Conservation (phyloP, 352 stramenopile species). For the Globisporangium mamillatum region DNA sequence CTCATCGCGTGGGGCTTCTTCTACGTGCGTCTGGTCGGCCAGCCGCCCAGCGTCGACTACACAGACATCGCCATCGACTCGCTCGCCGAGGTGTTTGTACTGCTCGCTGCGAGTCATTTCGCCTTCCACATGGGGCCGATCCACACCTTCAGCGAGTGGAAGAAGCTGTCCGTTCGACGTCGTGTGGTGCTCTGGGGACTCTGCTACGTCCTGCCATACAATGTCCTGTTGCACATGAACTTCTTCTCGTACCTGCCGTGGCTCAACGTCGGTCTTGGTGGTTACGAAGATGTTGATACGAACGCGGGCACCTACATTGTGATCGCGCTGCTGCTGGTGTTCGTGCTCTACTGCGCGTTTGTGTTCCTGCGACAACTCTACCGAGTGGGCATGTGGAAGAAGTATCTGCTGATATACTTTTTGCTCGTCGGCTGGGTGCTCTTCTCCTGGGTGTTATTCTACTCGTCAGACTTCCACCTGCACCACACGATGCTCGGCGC, state of each 20-base stretch:
- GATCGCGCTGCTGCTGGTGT: constrained; percentile 33
- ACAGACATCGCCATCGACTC: constrained; percentile 38
- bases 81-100: constrained; percentile 60
- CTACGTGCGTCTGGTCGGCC: constrained; percentile 64
- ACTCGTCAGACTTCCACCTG: constrained; percentile 61
- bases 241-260: constrained; percentile 68
- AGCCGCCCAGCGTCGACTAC: constrained; percentile 64
- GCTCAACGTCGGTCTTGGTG: constrained; percentile 71
- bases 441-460: constrained; percentile 55
- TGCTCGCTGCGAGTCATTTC: constrained; percentile 51
- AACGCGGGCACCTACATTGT: constrained; percentile 68
- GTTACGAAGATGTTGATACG: constrained; percentile 40
- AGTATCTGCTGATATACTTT: constrained; percentile 34
- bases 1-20: constrained; percentile 70
- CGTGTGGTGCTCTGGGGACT: constrained; percentile 52
- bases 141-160: constrained; percentile 53
- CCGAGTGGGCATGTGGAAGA: constrained; percentile 32
- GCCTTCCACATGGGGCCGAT: constrained; percentile 36
- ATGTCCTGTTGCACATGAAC: constrained; percentile 74
- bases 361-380: constrained; percentile 51
- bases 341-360: constrained; percentile 29
- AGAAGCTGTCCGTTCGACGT: constrained; percentile 21
- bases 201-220: constrained; percentile 69
- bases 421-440: constrained; percentile 27
- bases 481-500: constrained; percentile 75